Base-by-base conservation (phyloP, 345 rosid genomes). In the Crucihimalaya himalaica region DNA sequence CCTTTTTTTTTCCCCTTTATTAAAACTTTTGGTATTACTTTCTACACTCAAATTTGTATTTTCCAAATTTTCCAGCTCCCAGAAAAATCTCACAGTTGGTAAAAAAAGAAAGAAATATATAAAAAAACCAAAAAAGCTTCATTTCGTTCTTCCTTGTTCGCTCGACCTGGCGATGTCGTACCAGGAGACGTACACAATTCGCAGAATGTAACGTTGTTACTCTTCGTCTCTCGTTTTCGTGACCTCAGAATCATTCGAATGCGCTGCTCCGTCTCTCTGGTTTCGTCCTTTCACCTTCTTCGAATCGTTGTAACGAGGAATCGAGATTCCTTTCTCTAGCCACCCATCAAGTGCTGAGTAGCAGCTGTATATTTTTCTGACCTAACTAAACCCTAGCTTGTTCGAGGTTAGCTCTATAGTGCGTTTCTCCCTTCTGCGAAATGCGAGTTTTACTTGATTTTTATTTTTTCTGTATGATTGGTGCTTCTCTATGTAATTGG, bases 41-140 rank as follows among this genome's bases (percentile, higher is more conserved):
- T 20, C 11, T 66, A 2, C 8, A 8, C 19, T 20, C 28, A 12
- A 46, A 31, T 4, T 57, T 52, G 34, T 67, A 20, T 48, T 31
- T 53, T 37, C 35, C 58, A 18, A 16, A 65, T 65, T 18, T 35
- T 20, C n/a, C 32, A 16, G 21, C 6, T 11, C 61, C 37, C 4
- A 59, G 37, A 25, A 48, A 59, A 50, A 35, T 48, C 48, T 27
- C 63, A 52, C 79, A 75, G 63, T 73, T 73, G 73, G 78, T 74
- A 51, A 57, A 58, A 21, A 8, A 51, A 31, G 12, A 52, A 20
- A 57, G 6, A 25, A 7, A 13, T 5, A 8, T 21, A 53, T 21
- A 64, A 32, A 43, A 15, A 16, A 1, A 34, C n/a, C n/a, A 37
- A 31, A 72, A 43, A 11, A 16, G 7, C 42, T 40, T 14, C 7